Evolutionary conservation across 306 rosid species (phyloP).

Genomic region (Cucumis cinereus): DNA sequence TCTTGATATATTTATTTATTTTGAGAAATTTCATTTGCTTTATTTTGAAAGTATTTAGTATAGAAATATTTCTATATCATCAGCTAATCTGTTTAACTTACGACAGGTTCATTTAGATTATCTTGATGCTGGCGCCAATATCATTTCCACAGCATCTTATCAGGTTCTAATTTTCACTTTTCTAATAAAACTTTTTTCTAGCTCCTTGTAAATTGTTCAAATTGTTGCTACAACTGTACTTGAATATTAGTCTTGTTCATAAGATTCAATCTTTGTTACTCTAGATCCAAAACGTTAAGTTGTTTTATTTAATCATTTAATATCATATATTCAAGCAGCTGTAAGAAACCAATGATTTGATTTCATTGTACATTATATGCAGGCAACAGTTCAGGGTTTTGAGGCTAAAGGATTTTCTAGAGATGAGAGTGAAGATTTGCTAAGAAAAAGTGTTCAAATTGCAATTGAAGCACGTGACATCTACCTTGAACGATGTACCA

Average conservation of each 20-base stretch:
- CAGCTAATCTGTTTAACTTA: neutral
- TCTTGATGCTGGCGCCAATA: slow-evolving; percentile 84
- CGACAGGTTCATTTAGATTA: slow-evolving; percentile 86
- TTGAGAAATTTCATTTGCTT: too few species aligned
- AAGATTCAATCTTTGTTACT: neutral
- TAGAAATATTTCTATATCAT: too few species aligned
- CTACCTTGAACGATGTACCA: slow-evolving; percentile 41
- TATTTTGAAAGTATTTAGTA: too few species aligned
- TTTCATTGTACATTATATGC: slow-evolving; percentile 2
- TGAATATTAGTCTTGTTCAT: neutral
- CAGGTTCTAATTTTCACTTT: slow-evolving; percentile 42
- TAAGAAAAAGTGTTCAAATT: slow-evolving; percentile 66
- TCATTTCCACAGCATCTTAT: slow-evolving; percentile 73
- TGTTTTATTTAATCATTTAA: too few species aligned
- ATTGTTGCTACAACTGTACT: neutral
- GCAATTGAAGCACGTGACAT: slow-evolving; percentile 69
- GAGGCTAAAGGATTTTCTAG: slow-evolving; percentile 67
- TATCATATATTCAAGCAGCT: neutral
- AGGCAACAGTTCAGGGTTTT: slow-evolving; percentile 91
- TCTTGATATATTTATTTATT: too few species aligned
- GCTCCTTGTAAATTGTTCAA: neutral
- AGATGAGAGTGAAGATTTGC: slow-evolving; percentile 51
- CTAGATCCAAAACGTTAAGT: neutral
- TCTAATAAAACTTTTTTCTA: neutral
- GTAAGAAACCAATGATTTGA: neutral